These are phyloP conservation scores for Fomitopsis serialis DNA, from an alignment of 768 basidiomycete species.

Conservation along the genomic window DNA sequence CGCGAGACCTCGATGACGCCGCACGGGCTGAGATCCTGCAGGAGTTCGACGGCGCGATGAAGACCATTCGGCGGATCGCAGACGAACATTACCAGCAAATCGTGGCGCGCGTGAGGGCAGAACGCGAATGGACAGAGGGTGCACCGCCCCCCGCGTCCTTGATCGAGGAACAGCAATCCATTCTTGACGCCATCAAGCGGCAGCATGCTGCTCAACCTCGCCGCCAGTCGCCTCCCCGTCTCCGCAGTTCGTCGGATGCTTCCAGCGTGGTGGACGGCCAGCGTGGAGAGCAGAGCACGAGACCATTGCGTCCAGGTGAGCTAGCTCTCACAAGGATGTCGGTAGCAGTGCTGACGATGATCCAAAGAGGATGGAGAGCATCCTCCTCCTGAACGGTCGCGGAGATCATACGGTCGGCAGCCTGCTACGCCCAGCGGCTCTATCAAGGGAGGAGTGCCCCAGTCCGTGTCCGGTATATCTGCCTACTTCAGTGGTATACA, in stretches of 20 bases:
- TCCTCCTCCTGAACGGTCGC: constrained; percentile 12
- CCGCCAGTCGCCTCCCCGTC: background rate
- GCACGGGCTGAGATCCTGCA: constrained; percentile 29
- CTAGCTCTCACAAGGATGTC: background rate
- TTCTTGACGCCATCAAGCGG: constrained; percentile 43
- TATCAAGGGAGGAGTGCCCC: background rate
- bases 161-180: constrained; percentile 35
- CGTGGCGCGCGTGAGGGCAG: constrained; percentile 43
- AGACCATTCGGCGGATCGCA: constrained; percentile 38
- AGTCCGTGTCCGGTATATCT: background rate
- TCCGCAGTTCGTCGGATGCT: background rate
- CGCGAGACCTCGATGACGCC: constrained; percentile 14
- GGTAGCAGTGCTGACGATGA: background rate
- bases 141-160: constrained; percentile 24
- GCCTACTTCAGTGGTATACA: constrained; percentile 3
- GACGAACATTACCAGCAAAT: constrained; percentile 39
- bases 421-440: constrained; percentile 8
- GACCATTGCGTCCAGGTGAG: constrained; percentile 8
- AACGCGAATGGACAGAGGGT: constrained; percentile 43
- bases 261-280: background rate
- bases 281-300: constrained; percentile 8
- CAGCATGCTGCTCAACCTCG: background rate
- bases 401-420: constrained; percentile 9
- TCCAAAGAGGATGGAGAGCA: background rate
- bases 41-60: constrained; percentile 38